phyloP scores from a whole-genome alignment of 257 asterid genomes.

The Solanum chiquidenum region DNA sequence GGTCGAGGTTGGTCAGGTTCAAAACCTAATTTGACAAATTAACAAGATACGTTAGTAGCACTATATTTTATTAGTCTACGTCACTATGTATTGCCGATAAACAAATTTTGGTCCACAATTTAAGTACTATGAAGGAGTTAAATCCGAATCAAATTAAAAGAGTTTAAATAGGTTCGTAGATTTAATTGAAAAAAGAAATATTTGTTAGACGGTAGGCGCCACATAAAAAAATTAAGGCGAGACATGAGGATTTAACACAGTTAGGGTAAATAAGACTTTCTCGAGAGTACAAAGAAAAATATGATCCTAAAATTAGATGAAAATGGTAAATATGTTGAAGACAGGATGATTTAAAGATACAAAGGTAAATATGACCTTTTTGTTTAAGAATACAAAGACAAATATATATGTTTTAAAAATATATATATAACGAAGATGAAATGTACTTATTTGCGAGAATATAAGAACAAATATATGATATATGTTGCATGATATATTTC shows the following conservation, averaged over 20 bases:
- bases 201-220: neutral
- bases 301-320: too few species aligned
- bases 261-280: too few species aligned
- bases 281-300: neutral
- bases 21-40: neutral
- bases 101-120: neutral
- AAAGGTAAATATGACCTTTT: too few species aligned
- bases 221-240: neutral
- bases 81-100: neutral
- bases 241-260: neutral
- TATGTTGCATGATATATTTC: neutral
- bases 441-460: too few species aligned
- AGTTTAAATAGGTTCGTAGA: neutral
- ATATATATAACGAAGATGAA: neutral
- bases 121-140: neutral
- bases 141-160: neutral
- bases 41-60: neutral
- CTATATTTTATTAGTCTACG: neutral
- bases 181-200: neutral
- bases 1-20: neutral
- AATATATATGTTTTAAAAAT: too few species aligned
- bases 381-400: too few species aligned
- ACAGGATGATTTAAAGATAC: too few species aligned
- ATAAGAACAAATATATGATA: neutral
- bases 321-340: neutral